Evolutionary conservation across 495 filamentous ascomycete genomes (phyloP), one percentile per base, ranked within the genome.

Genomic region (Hyaloscypha hepaticicola): DNA sequence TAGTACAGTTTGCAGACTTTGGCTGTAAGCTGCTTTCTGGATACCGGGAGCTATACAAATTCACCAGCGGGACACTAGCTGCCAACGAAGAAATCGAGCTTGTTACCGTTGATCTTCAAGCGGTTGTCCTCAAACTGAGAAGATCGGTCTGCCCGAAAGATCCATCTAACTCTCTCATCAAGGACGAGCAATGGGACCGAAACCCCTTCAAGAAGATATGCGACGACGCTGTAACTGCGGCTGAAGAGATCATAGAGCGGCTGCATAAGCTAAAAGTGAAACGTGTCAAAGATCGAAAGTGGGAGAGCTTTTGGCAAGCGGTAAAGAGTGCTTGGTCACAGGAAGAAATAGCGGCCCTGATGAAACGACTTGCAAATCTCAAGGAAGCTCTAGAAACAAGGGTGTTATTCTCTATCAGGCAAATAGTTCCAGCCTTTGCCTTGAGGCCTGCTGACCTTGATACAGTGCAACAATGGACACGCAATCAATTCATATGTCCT

Each of bases 1-100:
- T 60, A 14, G 16, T 60, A 5, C 29, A 60, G 48, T 60, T 60
- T 49, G 22, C 48, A 22, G 58, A 60, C 33, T 60, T 49, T 60
- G 58, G 29, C 14, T 25, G 7, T 19, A 60, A 24, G 25, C 38
- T 60, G 5, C 12, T 60, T 24, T 5, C 8, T 8, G 55, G 29
- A 12, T 8, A 21, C 9, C 9, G 49, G 22, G 11, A 52, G 22
- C 49, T 52, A 24, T 52, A 52, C 49, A 52, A 21, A 52, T 45
- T 19, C 8, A 45, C 8, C 19, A 45, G 38, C 38, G 38, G 38
- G 38, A 19, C 38, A 8, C 38, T 45, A 8, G 8, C 8, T 8
- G 38, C 38, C 38, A 45, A 45, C 19, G 38, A 45, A 45, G 38
- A 45, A 19, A 8, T 45, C 8, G 19, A 45, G 19, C 8, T 45